Percentiles rank a stretch among this genome's conserved stretches.
phyloP scores from a whole-genome alignment of 2,329 filamentous ascomycete species.

The Pseudogymnoascus sp. region DNA sequence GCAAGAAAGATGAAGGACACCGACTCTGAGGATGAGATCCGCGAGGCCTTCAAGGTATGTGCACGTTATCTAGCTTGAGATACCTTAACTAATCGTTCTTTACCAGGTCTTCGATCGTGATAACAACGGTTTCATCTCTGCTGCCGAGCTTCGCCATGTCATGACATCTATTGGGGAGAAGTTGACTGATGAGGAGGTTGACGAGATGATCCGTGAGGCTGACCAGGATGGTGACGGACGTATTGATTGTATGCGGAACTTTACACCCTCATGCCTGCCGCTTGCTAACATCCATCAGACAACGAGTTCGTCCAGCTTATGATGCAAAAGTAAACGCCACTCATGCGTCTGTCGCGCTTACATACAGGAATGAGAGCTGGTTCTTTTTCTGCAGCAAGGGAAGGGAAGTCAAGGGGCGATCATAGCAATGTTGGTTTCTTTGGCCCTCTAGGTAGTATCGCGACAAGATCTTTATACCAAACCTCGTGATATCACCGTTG shows the following conservation, averaged over 20 bases:
- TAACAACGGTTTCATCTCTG: conserved; percentile 87
- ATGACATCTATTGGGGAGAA: conserved; percentile 92
- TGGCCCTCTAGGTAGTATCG: conserved; percentile 4
- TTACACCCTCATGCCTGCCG: neutral
- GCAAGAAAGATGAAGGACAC: conserved; percentile 92
- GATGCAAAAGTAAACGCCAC: conserved; percentile 71
- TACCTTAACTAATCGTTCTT: conserved; percentile 12
- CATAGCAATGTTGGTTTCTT: conserved; percentile 7
- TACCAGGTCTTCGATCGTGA: conserved; percentile 70
- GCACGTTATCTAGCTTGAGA: neutral
- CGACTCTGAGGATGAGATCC: conserved; percentile 83
- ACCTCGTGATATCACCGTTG: conserved; percentile 2
- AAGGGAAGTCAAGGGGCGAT: neutral
- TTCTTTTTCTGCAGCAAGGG: conserved; percentile 4
- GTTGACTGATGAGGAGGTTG: conserved; percentile 81
- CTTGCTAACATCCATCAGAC: conserved; percentile 42
- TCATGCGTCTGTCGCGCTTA: neutral
- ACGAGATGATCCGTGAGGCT: conserved; percentile 88
- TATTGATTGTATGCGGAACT: conserved; percentile 63
- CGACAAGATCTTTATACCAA: conserved; percentile 6
- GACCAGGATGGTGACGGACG: conserved; percentile 84
- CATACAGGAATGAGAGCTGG: neutral
- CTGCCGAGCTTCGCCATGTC: conserved; percentile 78
- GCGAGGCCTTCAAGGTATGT: conserved; percentile 67
- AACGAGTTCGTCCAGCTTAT: conserved; percentile 92